Conservation (phyloP, 352 stramenopile species). For the Globisporangium middletonii region DNA sequence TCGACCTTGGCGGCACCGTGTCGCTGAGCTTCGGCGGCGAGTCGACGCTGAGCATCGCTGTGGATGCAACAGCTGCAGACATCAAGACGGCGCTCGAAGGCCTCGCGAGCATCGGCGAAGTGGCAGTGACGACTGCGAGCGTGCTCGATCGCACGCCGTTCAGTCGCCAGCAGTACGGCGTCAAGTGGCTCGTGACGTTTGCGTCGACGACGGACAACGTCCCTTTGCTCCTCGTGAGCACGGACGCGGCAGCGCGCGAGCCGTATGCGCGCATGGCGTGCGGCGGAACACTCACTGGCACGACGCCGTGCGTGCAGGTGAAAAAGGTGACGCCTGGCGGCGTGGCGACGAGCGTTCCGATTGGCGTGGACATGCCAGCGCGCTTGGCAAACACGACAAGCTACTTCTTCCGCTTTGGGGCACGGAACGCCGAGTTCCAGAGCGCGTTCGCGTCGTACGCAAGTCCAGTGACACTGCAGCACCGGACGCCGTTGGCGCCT, state of each 20-base stretch:
- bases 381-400: slow-evolving; percentile 20
- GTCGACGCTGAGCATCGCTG: slow-evolving; percentile 35
- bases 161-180: slow-evolving; percentile 43
- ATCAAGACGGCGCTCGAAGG: slow-evolving; percentile 58
- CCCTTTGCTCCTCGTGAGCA: slow-evolving; percentile 38
- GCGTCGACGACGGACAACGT: slow-evolving; percentile 20
- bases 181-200: slow-evolving; percentile 72
- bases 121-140: slow-evolving; percentile 33
- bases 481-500: slow-evolving; percentile 23
- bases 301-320: slow-evolving; percentile 43
- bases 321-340: slow-evolving; percentile 30
- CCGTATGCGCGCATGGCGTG: slow-evolving; percentile 40
- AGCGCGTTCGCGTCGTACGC: slow-evolving; percentile 19
- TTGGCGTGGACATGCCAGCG: slow-evolving; percentile 6
- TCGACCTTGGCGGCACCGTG: slow-evolving; percentile 52
- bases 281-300: slow-evolving; percentile 49
- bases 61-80: slow-evolving; percentile 30
- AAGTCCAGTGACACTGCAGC: slow-evolving; percentile 18
- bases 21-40: slow-evolving; percentile 62
- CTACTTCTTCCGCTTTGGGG: slow-evolving; percentile 39
- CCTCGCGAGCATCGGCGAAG: slow-evolving; percentile 48
- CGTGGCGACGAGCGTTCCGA: slow-evolving; percentile 15
- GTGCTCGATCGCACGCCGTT: slow-evolving; percentile 21
- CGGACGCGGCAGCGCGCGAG: slow-evolving; percentile 22
- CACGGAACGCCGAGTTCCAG: slow-evolving; percentile 29